phyloP scores from a whole-genome alignment of 805 yeast species.

The Suhomyces tanzawaensis region DNA sequence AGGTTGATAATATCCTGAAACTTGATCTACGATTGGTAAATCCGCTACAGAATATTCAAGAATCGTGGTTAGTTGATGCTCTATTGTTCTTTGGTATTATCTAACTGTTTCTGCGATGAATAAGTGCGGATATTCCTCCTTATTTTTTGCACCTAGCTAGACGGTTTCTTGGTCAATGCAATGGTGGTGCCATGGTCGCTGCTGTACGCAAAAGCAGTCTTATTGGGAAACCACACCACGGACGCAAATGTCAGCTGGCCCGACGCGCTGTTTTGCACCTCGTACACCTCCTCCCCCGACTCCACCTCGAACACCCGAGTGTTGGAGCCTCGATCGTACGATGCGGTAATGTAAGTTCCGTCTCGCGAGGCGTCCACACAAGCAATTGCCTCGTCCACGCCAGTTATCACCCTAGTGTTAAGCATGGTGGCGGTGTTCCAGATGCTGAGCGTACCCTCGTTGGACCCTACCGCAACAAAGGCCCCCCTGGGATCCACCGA shows the following conservation, averaged over 20 bases:
- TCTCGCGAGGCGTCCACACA: constrained; percentile 43
- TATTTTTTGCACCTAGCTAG: too few species aligned
- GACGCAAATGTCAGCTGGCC: constrained; percentile 27
- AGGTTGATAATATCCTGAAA: too few species aligned
- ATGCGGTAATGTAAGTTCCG: constrained; percentile 44
- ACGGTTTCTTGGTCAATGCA: constrained; percentile 19
- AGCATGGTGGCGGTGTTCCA: constrained; percentile 46
- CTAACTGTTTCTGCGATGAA: too few species aligned
- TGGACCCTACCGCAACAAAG: constrained; percentile 51
- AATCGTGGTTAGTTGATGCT: too few species aligned
- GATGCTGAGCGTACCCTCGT: constrained; percentile 53
- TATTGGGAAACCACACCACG: constrained; percentile 37
- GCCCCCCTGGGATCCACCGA: constrained; percentile 53
- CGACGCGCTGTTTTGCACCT: constrained; percentile 25
- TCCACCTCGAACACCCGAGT: constrained; percentile 38
- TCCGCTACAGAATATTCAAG: too few species aligned
- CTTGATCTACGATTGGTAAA: too few species aligned
- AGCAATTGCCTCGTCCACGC: constrained; percentile 43
- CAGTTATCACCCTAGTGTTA: constrained; percentile 32
- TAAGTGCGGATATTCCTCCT: too few species aligned
- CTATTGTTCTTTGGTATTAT: too few species aligned
- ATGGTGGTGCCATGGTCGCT: constrained; percentile 31
- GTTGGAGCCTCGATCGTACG: constrained; percentile 43
- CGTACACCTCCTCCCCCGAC: constrained; percentile 27
- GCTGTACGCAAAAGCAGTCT: constrained; percentile 28